Conservation (phyloP, 148 eudicot genomes). For the Persicaria tinctoria region DNA sequence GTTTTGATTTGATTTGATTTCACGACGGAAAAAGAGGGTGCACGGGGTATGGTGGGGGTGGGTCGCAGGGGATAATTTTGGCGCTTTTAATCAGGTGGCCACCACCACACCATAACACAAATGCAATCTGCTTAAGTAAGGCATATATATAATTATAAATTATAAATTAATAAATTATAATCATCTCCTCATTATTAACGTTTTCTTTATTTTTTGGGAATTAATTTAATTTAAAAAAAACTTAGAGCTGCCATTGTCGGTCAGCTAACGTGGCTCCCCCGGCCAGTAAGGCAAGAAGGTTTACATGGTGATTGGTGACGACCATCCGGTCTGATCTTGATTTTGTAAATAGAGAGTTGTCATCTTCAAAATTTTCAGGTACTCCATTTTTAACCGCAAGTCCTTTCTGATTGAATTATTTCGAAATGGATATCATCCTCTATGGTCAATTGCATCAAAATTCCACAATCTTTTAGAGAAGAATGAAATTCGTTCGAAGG, state of each 20-base stretch:
- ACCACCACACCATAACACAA: neutral
- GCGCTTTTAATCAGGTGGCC: neutral
- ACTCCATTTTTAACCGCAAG: too few species aligned
- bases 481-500: too few species aligned
- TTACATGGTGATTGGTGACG: too few species aligned
- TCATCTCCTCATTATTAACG: neutral
- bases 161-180: neutral
- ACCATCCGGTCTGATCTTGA: too few species aligned
- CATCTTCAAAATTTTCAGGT: too few species aligned
- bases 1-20: neutral
- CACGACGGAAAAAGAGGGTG: neutral
- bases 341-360: too few species aligned
- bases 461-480: too few species aligned
- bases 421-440: too few species aligned
- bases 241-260: neutral
- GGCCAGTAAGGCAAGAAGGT: neutral
- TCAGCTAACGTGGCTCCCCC: neutral
- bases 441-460: too few species aligned
- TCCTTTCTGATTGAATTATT: too few species aligned
- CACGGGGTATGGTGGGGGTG: neutral
- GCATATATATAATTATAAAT: conserved; percentile 1
- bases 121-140: conserved; percentile 4
- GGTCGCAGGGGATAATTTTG: neutral
- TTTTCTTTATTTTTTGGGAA: neutral
- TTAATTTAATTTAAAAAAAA: neutral